These are phyloP conservation scores for Phialophora tarda DNA, from an alignment of 2,329 filamentous ascomycete species.

Conservation along the genomic window DNA sequence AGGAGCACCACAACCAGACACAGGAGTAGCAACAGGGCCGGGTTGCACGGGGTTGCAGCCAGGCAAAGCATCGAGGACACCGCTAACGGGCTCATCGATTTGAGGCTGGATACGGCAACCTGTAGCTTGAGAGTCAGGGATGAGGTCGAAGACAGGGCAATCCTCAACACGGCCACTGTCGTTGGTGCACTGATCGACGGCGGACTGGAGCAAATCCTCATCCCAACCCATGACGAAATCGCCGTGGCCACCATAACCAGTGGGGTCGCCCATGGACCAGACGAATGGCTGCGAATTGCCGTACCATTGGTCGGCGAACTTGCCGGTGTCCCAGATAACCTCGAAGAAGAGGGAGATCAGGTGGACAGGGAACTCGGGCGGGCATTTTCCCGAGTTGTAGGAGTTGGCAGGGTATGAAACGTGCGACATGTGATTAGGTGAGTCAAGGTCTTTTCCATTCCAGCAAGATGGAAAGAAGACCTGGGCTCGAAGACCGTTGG, in stretches of 20 bases:
- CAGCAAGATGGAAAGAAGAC: conserved; percentile 49
- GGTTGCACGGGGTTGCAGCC: conserved; percentile 41
- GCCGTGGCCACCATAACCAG: conserved; percentile 60
- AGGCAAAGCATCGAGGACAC: conserved; percentile 37
- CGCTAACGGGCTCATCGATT: conserved; percentile 44
- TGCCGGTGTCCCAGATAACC: conserved; percentile 60
- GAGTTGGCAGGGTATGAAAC: conserved; percentile 46
- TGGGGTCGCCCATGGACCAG: conserved; percentile 56
- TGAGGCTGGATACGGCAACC: conserved; percentile 57
- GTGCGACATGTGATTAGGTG: conserved; percentile 45
- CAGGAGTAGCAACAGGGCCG: conserved; percentile 45
- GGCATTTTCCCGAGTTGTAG: conserved; percentile 46
- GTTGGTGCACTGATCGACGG: conserved; percentile 70
- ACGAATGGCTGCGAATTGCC: conserved; percentile 48
- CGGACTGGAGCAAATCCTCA: conserved; percentile 65
- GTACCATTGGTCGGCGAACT: conserved; percentile 57
- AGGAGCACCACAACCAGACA: conserved; percentile 45
- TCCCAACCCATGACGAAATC: conserved; percentile 79
- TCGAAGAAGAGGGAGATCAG: conserved; percentile 66
- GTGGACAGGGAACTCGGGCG: conserved; percentile 57
- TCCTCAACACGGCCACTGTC: conserved; percentile 65
- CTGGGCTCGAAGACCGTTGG: conserved; percentile 54
- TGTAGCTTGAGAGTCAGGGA: conserved; percentile 58
- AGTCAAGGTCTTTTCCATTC: conserved; percentile 46
- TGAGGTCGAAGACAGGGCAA: conserved; percentile 64